Evolutionary conservation across 805 yeast genomes (phyloP), one percentile per base, ranked within the genome.

Genomic region (Suhomyces sp.): DNA sequence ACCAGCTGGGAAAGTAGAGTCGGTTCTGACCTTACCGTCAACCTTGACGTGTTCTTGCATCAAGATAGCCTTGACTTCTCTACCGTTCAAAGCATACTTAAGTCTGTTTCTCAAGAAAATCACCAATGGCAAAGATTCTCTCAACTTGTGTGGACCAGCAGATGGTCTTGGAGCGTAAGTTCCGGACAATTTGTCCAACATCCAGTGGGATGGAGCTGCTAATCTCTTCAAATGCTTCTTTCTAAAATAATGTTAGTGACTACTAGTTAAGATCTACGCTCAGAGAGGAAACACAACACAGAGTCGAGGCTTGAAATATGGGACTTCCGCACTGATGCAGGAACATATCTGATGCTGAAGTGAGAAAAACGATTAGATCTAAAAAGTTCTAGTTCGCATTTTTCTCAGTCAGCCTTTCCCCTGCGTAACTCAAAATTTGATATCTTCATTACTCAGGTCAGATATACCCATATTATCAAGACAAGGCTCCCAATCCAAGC

Each of bases 201-300:
- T 89, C 99, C 99, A 94, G 87, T 94, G 99, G 84, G 92, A 87
- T 85, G 99, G 99, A 79, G 99, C 99, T 79, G 98, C 97, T 81
- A 93, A 87, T 87, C 98, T 91, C 87, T 93, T 92, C 79, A 92
- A 87, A 80, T 93, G 97, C 86, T 93, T 92, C 92, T 91, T 90
- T 87, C 92, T 88, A 75, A 3, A 47, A 35, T 12, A 7, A 22
- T 48, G 73, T 69, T 68, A 68, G 74, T 69, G 35, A 19, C 22
- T 46, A 33, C 24, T 19, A 22, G 41, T 47, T 20, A 29, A 21
- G 22, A 8, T 17, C 17, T 37, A 37, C 41, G 40, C 27, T 40
- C 50, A 53, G 46, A 52, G 35, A 40, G 24, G 4, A 19, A 2
- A 20, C 22, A 37, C 40, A 33, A 33, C 39, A 37, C 41, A 37